These are phyloP conservation scores for Simplicillium aogashimaense DNA, from an alignment of 2,329 filamentous ascomycete species.

Conservation along the genomic window DNA sequence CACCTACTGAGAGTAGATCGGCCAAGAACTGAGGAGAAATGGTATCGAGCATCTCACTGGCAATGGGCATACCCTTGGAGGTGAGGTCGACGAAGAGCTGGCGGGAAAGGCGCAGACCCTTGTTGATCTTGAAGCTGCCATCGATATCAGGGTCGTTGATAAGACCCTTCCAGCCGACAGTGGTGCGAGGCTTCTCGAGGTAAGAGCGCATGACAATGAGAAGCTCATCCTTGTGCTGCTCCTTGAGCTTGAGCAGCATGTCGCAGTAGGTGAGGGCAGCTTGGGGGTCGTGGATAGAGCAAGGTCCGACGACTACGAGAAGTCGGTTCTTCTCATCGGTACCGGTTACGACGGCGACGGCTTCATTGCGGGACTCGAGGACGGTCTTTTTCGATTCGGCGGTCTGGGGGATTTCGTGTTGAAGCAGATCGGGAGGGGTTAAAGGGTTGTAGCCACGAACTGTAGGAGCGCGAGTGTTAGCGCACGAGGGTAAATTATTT, in stretches of 20 bases:
- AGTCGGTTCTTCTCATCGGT: constrained; percentile 50
- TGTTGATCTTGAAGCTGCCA: constrained; percentile 98
- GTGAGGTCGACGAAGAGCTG: constrained; percentile 93
- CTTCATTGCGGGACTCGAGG: constrained; percentile 50
- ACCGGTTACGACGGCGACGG: constrained; percentile 59
- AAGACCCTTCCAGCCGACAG: constrained; percentile 96
- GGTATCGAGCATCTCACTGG: constrained; percentile 95
- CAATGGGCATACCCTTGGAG: constrained; percentile 85
- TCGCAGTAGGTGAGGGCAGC: constrained; percentile 91
- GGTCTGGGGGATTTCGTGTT: constrained; percentile 73
- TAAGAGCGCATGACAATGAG: constrained; percentile 97
- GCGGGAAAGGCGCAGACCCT: constrained; percentile 76
- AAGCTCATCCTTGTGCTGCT: constrained; percentile 82
- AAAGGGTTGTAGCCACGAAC: constrained; percentile 88
- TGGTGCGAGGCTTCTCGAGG: constrained; percentile 96
- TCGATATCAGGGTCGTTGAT: constrained; percentile 99
- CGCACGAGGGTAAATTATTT: background rate
- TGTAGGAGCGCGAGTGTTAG: constrained; percentile 23
- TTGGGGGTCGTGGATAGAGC: constrained; percentile 91
- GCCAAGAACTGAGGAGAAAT: constrained; percentile 96
- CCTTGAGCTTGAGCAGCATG: constrained; percentile 66
- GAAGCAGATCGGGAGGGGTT: constrained; percentile 86
- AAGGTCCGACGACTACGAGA: constrained; percentile 79
- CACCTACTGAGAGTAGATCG: constrained; percentile 83
- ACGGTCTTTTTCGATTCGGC: constrained; percentile 50